phyloP scores from a whole-genome alignment of 768 basidiomycete genomes.

The Rhodotorula paludigena region DNA sequence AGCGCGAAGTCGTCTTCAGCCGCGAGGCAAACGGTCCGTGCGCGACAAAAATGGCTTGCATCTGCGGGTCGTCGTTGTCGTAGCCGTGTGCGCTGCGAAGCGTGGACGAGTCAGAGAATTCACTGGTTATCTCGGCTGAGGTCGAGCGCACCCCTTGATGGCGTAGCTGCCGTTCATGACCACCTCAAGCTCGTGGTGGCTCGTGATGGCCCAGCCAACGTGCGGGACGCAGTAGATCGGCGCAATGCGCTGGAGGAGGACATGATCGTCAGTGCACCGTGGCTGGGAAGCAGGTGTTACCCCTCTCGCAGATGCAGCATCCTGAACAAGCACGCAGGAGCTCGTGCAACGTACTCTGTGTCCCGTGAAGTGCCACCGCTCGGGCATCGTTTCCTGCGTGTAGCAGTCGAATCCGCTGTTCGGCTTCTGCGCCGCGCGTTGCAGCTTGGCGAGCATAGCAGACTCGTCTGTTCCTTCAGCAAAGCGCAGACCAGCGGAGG shows the following conservation, averaged over 20 bases:
- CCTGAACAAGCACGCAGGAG: no score
- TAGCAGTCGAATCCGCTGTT: constrained; percentile 69
- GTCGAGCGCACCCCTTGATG: constrained; percentile 52
- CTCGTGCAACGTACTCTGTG: constrained; percentile 37
- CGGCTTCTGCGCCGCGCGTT: constrained; percentile 52
- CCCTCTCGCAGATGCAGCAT: background rate
- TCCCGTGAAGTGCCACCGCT: constrained; percentile 66
- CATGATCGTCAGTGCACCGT: no score
- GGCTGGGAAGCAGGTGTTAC: background rate
- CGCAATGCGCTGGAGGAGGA: constrained; percentile 62
- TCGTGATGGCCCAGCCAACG: constrained; percentile 72
- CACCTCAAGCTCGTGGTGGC: constrained; percentile 53
- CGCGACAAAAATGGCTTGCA: constrained; percentile 87
- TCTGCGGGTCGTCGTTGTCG: constrained; percentile 56
- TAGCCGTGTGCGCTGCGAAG: constrained; percentile 74
- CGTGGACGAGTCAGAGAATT: background rate
- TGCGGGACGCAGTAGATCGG: constrained; percentile 79
- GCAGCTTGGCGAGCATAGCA: constrained; percentile 57
- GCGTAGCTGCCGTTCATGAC: constrained; percentile 52
- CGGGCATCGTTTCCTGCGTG: constrained; percentile 70
- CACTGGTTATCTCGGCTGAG: no score
- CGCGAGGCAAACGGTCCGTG: constrained; percentile 79
- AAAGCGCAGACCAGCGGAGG: constrained; percentile 80
- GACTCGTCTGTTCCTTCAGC: constrained; percentile 55
- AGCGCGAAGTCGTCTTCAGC: constrained; percentile 53